phyloP scores from a whole-genome alignment of 202 grass and related monocot species.

The Tripidium arundinaceum region DNA sequence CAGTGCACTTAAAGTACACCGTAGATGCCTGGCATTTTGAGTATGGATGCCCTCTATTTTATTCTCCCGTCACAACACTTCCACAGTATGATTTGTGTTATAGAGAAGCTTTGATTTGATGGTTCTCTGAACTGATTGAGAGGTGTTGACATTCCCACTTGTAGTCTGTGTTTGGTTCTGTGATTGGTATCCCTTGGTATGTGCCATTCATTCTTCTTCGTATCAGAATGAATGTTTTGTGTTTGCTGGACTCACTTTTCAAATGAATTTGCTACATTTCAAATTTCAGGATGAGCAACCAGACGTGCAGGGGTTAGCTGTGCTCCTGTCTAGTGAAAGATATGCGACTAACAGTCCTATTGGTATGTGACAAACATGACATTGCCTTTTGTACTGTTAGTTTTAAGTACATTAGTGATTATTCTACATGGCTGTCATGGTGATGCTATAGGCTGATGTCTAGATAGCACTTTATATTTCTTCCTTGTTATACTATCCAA shows the following conservation, averaged over 20 bases:
- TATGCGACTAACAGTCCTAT: constrained; percentile 90
- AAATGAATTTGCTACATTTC: constrained; percentile 11
- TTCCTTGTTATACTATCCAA: constrained; percentile 8
- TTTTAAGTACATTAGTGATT: constrained; percentile 13
- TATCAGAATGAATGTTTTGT: background rate
- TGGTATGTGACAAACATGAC: constrained; percentile 43
- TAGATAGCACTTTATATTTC: background rate
- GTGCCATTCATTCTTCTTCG: background rate
- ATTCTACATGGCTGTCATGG: background rate
- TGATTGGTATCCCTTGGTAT: background rate
- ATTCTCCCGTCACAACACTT: background rate
- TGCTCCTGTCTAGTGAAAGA: constrained; percentile 89
- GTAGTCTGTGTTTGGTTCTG: background rate
- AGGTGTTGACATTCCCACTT: background rate
- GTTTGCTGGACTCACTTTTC: constrained; percentile 8
- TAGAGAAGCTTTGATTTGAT: constrained; percentile 2
- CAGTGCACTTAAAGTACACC: background rate
- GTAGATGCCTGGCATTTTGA: background rate
- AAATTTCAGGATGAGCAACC: constrained; percentile 92
- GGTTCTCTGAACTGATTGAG: background rate
- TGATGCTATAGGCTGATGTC: constrained; percentile 25
- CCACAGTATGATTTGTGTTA: background rate
- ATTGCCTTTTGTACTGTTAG: constrained; percentile 13
- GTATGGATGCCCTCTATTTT: background rate
- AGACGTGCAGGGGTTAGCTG: constrained; percentile 90